Conservation (phyloP, 805 yeast species). For the Schwanniomyces pseudopolymorphus region DNA sequence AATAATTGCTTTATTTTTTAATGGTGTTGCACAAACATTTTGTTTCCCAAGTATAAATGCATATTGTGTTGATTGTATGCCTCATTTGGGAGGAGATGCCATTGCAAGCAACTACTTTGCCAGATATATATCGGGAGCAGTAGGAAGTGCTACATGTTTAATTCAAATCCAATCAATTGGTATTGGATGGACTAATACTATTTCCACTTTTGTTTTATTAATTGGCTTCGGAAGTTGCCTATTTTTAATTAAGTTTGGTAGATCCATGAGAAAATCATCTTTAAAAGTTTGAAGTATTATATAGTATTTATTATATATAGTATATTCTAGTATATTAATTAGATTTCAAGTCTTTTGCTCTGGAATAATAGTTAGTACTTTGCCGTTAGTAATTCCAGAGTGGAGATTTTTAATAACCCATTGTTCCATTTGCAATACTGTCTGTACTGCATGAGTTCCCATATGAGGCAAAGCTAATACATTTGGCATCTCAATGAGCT, state of each 20-base stretch:
- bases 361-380: constrained; percentile 67
- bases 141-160: constrained; percentile 51
- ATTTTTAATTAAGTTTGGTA: constrained; percentile 48
- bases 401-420: constrained; percentile 64
- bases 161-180: constrained; percentile 48
- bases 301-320: background rate
- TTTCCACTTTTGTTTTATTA: constrained; percentile 53
- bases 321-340: background rate
- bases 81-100: constrained; percentile 54
- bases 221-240: constrained; percentile 42
- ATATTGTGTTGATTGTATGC: constrained; percentile 55
- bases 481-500: constrained; percentile 55
- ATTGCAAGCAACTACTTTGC: constrained; percentile 54
- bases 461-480: constrained; percentile 74
- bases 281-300: background rate
- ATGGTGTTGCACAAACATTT: constrained; percentile 41
- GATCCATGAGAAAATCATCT: constrained; percentile 33
- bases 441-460: constrained; percentile 72
- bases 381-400: constrained; percentile 54
- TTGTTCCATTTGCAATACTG: constrained; percentile 72
- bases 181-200: constrained; percentile 55
- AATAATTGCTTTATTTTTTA: constrained; percentile 33
- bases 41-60: constrained; percentile 55
- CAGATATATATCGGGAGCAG: constrained; percentile 52
- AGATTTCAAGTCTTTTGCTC: constrained; percentile 43